These are phyloP conservation scores for Starmera pachycereana DNA, from an alignment of 805 yeast genomes.

Conservation along the genomic window DNA sequence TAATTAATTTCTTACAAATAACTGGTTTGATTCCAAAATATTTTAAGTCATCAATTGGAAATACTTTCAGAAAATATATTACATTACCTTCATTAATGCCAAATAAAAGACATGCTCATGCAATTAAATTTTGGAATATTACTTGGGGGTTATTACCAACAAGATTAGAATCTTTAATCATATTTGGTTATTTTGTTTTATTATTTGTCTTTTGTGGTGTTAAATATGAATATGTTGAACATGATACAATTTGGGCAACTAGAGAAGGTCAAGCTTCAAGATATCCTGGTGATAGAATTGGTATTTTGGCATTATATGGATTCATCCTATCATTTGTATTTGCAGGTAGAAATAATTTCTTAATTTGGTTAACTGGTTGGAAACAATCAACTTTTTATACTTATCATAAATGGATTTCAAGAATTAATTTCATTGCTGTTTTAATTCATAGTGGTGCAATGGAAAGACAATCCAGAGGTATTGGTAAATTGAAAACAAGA, in stretches of 20 bases:
- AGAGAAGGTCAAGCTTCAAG: conserved; percentile 12
- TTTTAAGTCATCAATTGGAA: conserved; percentile 6
- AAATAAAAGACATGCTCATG: conserved; percentile 13
- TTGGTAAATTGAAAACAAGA: conserved; percentile 7
- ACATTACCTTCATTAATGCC: conserved; percentile 8
- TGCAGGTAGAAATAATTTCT: conserved; percentile 65
- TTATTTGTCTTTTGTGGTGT: conserved; percentile 8
- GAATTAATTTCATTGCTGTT: conserved; percentile 25
- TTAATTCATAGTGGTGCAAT: conserved; percentile 14
- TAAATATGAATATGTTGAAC: conserved; percentile 8
- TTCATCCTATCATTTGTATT: conserved; percentile 49
- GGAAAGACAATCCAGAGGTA: conserved; percentile 13
- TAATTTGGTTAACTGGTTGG: conserved; percentile 56
- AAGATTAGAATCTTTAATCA: conserved; percentile 19
- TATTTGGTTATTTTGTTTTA: conserved; percentile 23
- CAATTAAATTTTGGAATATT: conserved; percentile 5
- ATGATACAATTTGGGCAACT: conserved; percentile 12
- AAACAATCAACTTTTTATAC: conserved; percentile 50
- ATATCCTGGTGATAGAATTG: conserved; percentile 19
- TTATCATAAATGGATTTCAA: conserved; percentile 57
- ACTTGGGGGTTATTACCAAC: conserved; percentile 17
- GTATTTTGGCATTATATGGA: conserved; percentile 18
- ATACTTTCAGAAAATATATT: conserved; percentile 9
- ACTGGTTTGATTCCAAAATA: conserved; percentile 8
- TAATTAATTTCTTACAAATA: conserved; percentile 16